Base-by-base conservation (phyloP, 495 filamentous ascomycete genomes). In the Lasiosphaeria hispida region DNA sequence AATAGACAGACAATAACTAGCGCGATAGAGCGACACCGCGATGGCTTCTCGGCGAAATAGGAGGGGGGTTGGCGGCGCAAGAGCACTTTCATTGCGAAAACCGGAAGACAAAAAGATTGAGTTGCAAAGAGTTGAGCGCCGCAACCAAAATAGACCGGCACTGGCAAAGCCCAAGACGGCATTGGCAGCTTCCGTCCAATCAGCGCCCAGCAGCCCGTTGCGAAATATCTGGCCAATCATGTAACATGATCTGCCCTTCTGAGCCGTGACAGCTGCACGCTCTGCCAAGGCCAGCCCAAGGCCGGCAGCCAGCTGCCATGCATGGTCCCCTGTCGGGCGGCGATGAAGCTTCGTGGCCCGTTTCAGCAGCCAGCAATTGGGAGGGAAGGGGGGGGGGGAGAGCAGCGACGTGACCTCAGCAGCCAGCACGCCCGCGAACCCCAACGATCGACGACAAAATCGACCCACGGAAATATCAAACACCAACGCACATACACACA, bases 321-420 rank as follows among this genome's bases (percentile, higher is more conserved):
- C 48, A 14, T 35, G 48, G 17, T 30, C 23, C 23, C 23, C 23
- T 30, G 23, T 30, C 23, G 2, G 23, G 23, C 23, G 23, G 23
- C 23, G 52, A 55, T 69, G 60, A 66, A 72, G 68, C 69, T 72
- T 57, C 69, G 69, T 72, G 69, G 63, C 68, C 68, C 64, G 61
- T 67, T 65, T 59, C 39, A 48, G 50, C 51, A 35, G 43, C 44
- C 38, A 38, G 53, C 13, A 14, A 13, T 17, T 47, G 48, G n/a
- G 14, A 19, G 43, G n/a, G 23, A 15, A 30, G 23, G 33, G 14
- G 30, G 19, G 9, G 42, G 45, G 37, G 45, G 18, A 17, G 7
- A 8, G 13, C 48, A 17, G 53, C 57, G 40, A 41, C 51, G 51
- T 34, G 10, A 35, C 30, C 23, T 45, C 14, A 33, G 30, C 41